A percentile compares a stretch with the other conserved stretches of the same genome.
Evolutionary conservation across 2,329 filamentous ascomycete species (phyloP).

Genomic region (Exophiala alcalophila): DNA sequence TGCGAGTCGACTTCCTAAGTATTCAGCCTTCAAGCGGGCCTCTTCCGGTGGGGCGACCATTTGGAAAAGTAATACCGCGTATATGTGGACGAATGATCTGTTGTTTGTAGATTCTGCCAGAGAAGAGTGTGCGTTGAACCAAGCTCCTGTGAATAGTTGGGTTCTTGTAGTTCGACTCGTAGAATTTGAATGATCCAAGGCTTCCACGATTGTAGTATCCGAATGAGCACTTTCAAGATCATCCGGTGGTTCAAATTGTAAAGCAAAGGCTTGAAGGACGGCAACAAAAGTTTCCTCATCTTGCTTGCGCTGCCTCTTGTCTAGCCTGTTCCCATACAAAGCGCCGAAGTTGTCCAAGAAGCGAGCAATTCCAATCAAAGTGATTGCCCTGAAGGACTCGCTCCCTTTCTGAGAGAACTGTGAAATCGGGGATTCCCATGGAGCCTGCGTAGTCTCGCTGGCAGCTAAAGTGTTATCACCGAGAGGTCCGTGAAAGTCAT

Average conservation of each 20-base stretch:
- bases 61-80: conserved; percentile 9
- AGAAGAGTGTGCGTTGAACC: conserved; percentile 7
- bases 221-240: not conserved
- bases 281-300: conserved; percentile 2
- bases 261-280: conserved; percentile 8
- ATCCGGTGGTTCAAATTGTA: conserved; percentile 3
- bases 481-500: not conserved
- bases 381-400: conserved; percentile 3
- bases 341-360: conserved; percentile 11
- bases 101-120: conserved; percentile 1
- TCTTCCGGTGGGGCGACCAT: conserved; percentile 5
- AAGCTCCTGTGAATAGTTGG: not conserved
- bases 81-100: conserved; percentile 4
- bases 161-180: not conserved
- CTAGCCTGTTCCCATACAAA: conserved; percentile 11
- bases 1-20: not conserved
- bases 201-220: not conserved
- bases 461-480: not conserved
- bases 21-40: not conserved
- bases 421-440: not conserved
- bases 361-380: conserved; percentile 8
- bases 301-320: not conserved
- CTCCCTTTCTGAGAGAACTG: not conserved
- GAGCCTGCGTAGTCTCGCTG: not conserved
- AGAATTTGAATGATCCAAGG: not conserved